These are phyloP conservation scores for Willaertia magna DNA, from an alignment of 208 protist genomes.

Conservation along the genomic window DNA sequence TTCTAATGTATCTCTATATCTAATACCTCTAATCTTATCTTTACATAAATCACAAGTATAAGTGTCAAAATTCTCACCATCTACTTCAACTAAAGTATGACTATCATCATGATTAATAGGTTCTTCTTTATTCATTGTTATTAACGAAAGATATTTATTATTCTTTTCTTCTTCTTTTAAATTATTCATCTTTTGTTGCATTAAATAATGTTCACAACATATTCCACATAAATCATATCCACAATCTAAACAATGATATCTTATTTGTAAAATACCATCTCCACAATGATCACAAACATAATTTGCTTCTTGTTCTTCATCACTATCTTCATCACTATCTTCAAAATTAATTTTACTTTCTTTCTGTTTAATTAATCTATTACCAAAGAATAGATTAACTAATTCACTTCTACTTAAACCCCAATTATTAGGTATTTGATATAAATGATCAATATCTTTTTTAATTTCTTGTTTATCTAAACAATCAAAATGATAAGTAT, in stretches of 20 bases:
- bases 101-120: neutral
- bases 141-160: no score
- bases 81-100: neutral
- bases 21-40: neutral
- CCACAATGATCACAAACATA: neutral
- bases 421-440: no score
- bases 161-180: no score
- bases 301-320: no score
- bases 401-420: no score
- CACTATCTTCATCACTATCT: neutral
- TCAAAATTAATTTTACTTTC: neutral
- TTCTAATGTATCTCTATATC: no score
- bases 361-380: no score
- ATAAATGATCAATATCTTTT: no score
- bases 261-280: neutral
- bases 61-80: neutral
- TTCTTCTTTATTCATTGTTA: neutral
- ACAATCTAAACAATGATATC: neutral
- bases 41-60: neutral
- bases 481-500: no score
- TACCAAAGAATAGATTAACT: no score
- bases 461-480: no score
- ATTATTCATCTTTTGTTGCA: neutral
- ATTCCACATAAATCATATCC: neutral
- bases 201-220: neutral